Evolutionary conservation across 2,329 filamentous ascomycete genomes (phyloP), one percentile per base, ranked within the genome.

Genomic region (Chrysoporthe cubensis): DNA sequence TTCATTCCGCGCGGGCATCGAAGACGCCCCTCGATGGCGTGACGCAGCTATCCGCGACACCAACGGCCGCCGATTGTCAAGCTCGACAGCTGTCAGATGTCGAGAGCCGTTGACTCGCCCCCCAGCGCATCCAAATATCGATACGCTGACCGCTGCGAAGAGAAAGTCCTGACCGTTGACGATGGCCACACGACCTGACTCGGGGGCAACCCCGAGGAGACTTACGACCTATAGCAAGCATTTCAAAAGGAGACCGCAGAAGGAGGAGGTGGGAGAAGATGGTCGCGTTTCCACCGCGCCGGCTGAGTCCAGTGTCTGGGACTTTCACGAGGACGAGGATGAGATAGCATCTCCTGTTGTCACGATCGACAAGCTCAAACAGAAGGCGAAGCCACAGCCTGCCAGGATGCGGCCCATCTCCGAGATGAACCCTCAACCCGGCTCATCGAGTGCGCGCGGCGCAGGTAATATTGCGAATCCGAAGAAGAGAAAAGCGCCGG

Each of bases 161-260:
- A n/a, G 50, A 37, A 26, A 26, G 26, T 44, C 54, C 9, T 48
- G 21, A 61, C 9, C 44, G 62, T 58, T 62, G 34, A 65, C 64
- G 67, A 71, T 74, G 72, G 71, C 74, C 48, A 61, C 73, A 3
- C 68, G 68, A 46, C 59, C 67, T 43, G 72, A 72, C 48, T 42
- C 71, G 54, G 68, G 74, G 50, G 68, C 74, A 57, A 71, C 71
- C 9, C 69, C 75, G 57, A 75, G 75, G 68, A 76, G 74, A 64
- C 65, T 74, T 37, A 71, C 72, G 6, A 74, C 76, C n/a, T 78
- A 78, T 58, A 76, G 76, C 50, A 77, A 73, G 64, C 65, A 72
- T 37, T 68, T 72, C 18, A 74, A 72, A 37, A 70, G 72, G 58
- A 72, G 71, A 46, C 44, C 68, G 21, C 71, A 70, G 26, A 50